phyloP scores from a whole-genome alignment of 2,329 filamentous ascomycete species.

The Byssoonygena ceratinophila region DNA sequence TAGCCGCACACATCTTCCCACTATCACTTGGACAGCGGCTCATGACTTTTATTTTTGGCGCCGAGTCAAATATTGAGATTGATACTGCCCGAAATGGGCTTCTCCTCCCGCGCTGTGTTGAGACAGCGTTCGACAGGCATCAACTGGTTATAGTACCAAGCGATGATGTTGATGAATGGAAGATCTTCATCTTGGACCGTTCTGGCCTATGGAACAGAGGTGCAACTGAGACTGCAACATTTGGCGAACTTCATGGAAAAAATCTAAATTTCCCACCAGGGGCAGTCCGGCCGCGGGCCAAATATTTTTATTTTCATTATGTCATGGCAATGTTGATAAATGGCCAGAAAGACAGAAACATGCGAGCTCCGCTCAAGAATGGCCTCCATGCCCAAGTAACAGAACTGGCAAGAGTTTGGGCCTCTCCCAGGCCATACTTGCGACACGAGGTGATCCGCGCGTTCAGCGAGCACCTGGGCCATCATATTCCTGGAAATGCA shows the following conservation, averaged over 20 bases:
- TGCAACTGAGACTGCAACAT: background rate
- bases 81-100: conserved; percentile 14
- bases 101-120: background rate
- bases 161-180: background rate
- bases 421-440: background rate
- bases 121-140: conserved; percentile 1
- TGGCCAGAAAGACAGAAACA: background rate
- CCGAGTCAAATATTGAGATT: conserved; percentile 9
- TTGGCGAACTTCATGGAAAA: background rate
- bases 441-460: background rate
- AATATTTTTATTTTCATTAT: background rate
- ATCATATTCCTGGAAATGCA: background rate
- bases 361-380: background rate
- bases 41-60: conserved; percentile 14
- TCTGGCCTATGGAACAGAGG: background rate
- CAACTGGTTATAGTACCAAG: conserved; percentile 4
- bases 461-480: background rate
- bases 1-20: conserved; percentile 14
- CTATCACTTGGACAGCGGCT: conserved; percentile 6
- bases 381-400: background rate
- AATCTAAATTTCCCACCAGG: background rate
- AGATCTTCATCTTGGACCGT: background rate
- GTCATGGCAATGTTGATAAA: background rate
- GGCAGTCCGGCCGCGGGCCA: background rate
- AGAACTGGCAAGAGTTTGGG: background rate